Base-by-base conservation (phyloP, 1,139 yeast species). In the Geotrichum restrictum region DNA sequence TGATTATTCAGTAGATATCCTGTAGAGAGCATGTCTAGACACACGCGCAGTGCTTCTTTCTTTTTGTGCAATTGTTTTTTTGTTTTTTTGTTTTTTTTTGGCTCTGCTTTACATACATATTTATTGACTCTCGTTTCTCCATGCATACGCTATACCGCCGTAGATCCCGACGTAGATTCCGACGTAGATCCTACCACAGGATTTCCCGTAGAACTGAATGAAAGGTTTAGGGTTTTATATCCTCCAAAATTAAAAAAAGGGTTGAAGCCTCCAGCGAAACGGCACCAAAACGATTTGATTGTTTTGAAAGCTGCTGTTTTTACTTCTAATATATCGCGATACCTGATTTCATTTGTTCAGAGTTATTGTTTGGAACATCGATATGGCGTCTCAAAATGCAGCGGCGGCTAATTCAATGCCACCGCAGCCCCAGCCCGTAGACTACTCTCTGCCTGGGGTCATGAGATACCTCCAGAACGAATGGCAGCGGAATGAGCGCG, bases 391-490 rank as follows among this genome's bases (percentile, higher is more conserved):
- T 27, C 45, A 42, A 27, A 42, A 42, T 42, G 37, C 37, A 29
- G 45, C 22, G 19, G 45, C 3, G 37, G n/a, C n/a, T n/a, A 31
- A 31, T 14, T 22, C 24, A 8, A 11, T 29, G 37, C 45, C 45
- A 31, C 36, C 43, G 4, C 49, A 46, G 38, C 53, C 59, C 16
- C 60, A 56, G 46, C 59, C 63, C 34, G 63, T 61, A 39, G 67
- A 67, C 52, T 69, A 69, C 60, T 64, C 71, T 49, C 62, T 69
- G 41, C 71, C 72, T 22, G 82, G 82, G 44, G 81, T 80, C 18
- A 79, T 80, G 77, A 77, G 78, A 59, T 80, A 77, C 59, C 68
- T 80, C 58, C 83, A 80, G 61, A 70, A 75, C 40, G 83, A 80
- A 61, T 79, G 80, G 74, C 79, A 80, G 55, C 73, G 74, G 45